These are phyloP conservation scores for Hypoxylon rickii DNA, from an alignment of 495 filamentous ascomycete species.

Conservation along the genomic window DNA sequence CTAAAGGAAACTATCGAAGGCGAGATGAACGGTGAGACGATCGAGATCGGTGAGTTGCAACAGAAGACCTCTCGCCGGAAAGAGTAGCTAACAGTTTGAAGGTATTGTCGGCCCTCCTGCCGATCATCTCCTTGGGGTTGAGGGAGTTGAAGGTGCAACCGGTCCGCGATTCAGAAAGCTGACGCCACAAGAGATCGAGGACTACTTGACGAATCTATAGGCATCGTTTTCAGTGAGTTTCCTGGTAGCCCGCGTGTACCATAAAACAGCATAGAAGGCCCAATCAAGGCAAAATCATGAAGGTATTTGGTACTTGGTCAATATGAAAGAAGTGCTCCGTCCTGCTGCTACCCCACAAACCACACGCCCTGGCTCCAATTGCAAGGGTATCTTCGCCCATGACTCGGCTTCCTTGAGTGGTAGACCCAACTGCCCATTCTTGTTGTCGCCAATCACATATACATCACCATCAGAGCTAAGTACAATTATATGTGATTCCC, in stretches of 20 bases:
- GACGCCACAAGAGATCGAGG: constrained; percentile 96
- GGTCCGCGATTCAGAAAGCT: constrained; percentile 96
- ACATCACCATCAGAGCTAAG: constrained; percentile 55
- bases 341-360: constrained; percentile 52
- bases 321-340: constrained; percentile 50
- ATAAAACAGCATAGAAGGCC: constrained; percentile 48
- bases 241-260: constrained; percentile 42
- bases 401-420: constrained; percentile 9
- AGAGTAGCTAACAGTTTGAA: constrained; percentile 50
- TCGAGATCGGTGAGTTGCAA: constrained; percentile 83
- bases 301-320: constrained; percentile 34
- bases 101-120: constrained; percentile 95
- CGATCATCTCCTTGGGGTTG: constrained; percentile 86
- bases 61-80: background rate
- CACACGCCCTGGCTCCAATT: constrained; percentile 24
- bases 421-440: constrained; percentile 64
- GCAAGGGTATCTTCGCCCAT: constrained; percentile 46
- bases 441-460: constrained; percentile 59
- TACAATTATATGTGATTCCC: constrained; percentile 60
- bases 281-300: constrained; percentile 30
- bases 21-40: constrained; percentile 98
- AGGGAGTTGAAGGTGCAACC: constrained; percentile 86
- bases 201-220: constrained; percentile 96
- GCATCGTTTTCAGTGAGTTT: constrained; percentile 24
- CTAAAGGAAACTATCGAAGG: constrained; percentile 99